Base-by-base conservation (phyloP, 768 basidiomycete species). In the Grammothele lineata region DNA sequence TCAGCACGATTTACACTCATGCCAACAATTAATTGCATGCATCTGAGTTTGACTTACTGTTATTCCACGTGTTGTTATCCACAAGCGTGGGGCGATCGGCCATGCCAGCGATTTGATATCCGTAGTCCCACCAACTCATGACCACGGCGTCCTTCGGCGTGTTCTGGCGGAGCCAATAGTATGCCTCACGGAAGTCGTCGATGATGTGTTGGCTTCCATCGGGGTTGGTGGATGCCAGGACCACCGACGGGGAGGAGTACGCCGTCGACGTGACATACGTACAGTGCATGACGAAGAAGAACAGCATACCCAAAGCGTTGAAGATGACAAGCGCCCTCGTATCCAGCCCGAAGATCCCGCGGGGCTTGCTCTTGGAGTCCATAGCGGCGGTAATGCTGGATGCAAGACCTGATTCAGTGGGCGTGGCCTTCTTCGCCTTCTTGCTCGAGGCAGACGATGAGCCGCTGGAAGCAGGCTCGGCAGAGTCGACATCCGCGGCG, bases 81-180 rank as follows among this genome's bases (percentile, higher is more conserved):
- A 98, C 95, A 56, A 98, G 70, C 1, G 95, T 98, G 12, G 92
- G 85, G 37, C 95, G 74, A 69, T 98, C 93, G 19, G 96, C 94
- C 90, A 98, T 96, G 33, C 96, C 96, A 33, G 96, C 96, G 61
- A 98, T 97, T 67, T 98, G 95, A 64, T 99, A 98, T 23, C 95
- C 96, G 57, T 98, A 99, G 70, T 98, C 96, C 96, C 96, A 98
- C 96, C 96, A 99, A 51, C 87, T 91, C 92, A 95, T 94, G 21
- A 98, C 85, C 25, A 98, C 94, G 5, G 92, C 83, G 50, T 90
- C 85, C 65, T 92, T 74, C 5, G 86, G 77, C 2, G 96, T 99
- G 70, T 98, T 99, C 70, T 94, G 87, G 43, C 96, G 77, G 39
- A 99, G 67, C 96, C 96, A 99, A 62, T 98, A 97, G 66, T 99